Conservation (phyloP, 257 asterid species). For the Eustoma russellianum region DNA sequence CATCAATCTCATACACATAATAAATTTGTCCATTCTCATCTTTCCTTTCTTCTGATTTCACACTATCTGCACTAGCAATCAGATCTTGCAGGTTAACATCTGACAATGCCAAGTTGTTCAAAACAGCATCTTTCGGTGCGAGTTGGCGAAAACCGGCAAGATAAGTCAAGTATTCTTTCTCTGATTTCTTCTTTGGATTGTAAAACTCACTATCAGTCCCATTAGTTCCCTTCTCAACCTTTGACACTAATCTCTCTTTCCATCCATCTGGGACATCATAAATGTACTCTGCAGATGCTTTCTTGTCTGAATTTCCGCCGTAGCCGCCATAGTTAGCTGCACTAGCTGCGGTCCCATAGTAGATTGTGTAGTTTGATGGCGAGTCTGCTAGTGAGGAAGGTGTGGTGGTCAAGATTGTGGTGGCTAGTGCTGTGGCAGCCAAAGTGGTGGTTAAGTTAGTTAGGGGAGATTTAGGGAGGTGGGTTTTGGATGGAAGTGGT, state of each 20-base stretch:
- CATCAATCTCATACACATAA: slow-evolving; percentile 78
- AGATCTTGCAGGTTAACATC: slow-evolving; percentile 82
- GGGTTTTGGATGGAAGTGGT: slow-evolving; percentile 28
- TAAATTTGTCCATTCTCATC: slow-evolving; percentile 78
- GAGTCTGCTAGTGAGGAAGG: slow-evolving; percentile 47
- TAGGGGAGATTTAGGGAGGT: slow-evolving; percentile 30
- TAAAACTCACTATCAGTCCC: slow-evolving; percentile 91
- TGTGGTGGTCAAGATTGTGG: slow-evolving; percentile 45
- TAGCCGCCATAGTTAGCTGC: slow-evolving; percentile 91
- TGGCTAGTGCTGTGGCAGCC: slow-evolving; percentile 69
- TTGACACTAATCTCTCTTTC: slow-evolving; percentile 73
- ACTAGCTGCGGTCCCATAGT: slow-evolving; percentile 96
- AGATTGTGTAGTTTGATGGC: slow-evolving; percentile 32
- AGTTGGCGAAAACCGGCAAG: slow-evolving; percentile 65
- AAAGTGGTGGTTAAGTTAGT: slow-evolving; percentile 36
- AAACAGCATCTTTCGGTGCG: slow-evolving; percentile 60
- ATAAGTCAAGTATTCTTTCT: slow-evolving; percentile 71
- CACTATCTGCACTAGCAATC: slow-evolving; percentile 64
- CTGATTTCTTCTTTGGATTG: slow-evolving; percentile 79
- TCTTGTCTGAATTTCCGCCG: slow-evolving; percentile 90
- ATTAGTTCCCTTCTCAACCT: slow-evolving; percentile 81
- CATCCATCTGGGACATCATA: slow-evolving; percentile 93
- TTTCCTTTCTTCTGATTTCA: slow-evolving; percentile 53
- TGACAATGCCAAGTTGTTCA: slow-evolving; percentile 75
- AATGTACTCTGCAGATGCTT: slow-evolving; percentile 80